Percentiles rank a stretch among this genome's conserved stretches.
These are phyloP conservation scores for Lizanozyma gosingica DNA, from an alignment of 1,139 yeast species.

Conservation along the genomic window DNA sequence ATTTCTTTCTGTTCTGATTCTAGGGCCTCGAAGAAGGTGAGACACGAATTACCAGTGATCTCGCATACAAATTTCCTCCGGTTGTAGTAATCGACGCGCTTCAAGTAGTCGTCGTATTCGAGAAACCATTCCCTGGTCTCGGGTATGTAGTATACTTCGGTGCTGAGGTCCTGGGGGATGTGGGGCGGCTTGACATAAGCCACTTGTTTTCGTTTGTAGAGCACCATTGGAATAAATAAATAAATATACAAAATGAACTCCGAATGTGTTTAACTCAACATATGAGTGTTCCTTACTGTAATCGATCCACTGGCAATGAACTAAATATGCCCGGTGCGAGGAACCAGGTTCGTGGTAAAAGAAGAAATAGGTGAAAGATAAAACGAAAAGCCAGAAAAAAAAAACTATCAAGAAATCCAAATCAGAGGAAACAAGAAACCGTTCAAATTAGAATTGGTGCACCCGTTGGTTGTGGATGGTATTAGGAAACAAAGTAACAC, in stretches of 20 bases:
- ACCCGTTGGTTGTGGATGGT: no score
- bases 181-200: slow-evolving; percentile 46
- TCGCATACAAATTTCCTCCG: slow-evolving; percentile 86
- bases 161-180: slow-evolving; percentile 42
- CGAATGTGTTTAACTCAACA: no score
- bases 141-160: slow-evolving; percentile 69
- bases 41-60: slow-evolving; percentile 86
- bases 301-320: no score
- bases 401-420: no score
- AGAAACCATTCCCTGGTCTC: slow-evolving; percentile 85
- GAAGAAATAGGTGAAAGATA: no score
- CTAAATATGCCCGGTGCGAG: no score
- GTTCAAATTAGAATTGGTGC: no score
- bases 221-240: slow-evolving; percentile 39
- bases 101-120: slow-evolving; percentile 65
- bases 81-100: slow-evolving; percentile 60
- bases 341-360: no score
- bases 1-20: slow-evolving; percentile 67
- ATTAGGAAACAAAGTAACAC: no score
- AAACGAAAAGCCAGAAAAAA: no score
- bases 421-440: no score
- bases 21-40: slow-evolving; percentile 83
- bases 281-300: no score
- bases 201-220: slow-evolving; percentile 66
- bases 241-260: neutral